A percentile compares a stretch with the other conserved stretches of the same genome.
phyloP scores from a whole-genome alignment of 2,329 filamentous ascomycete species.

The Colletotrichum sublineola region DNA sequence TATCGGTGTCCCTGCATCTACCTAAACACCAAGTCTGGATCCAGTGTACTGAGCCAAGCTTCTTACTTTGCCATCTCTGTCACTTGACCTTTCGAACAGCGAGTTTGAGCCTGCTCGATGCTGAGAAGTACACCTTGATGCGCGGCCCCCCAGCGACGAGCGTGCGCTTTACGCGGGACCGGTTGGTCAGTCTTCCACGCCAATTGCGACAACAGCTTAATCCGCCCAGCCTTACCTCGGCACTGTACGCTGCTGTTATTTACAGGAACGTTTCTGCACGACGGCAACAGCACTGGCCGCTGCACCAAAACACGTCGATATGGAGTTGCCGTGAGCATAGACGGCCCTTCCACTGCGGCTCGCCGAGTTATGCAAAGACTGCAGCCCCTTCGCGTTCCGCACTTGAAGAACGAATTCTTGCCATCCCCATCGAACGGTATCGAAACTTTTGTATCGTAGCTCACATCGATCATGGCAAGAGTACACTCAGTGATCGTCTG shows the following conservation, averaged over 20 bases:
- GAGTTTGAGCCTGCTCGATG: slow-evolving; percentile 29
- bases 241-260: not conserved
- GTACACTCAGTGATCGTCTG: slow-evolving; percentile 91
- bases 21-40: not conserved
- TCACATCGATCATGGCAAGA: slow-evolving; percentile 99
- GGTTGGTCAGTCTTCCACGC: slow-evolving; percentile 26
- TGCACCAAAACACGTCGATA: not conserved
- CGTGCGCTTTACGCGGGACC: slow-evolving; percentile 35
- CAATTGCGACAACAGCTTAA: slow-evolving; percentile 17
- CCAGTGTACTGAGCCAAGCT: not conserved
- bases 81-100: not conserved
- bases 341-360: slow-evolving; percentile 23
- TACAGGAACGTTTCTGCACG: not conserved
- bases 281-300: not conserved
- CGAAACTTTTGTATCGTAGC: slow-evolving; percentile 99
- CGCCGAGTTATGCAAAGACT: slow-evolving; percentile 25
- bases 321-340: not conserved
- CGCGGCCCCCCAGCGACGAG: slow-evolving; percentile 31
- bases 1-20: not conserved
- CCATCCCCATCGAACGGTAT: slow-evolving; percentile 82
- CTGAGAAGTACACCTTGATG: slow-evolving; percentile 37
- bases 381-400: slow-evolving; percentile 49
- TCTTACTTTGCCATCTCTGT: not conserved
- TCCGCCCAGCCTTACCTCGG: not conserved
- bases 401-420: slow-evolving; percentile 73